phyloP scores from a whole-genome alignment of 495 filamentous ascomycete species.

The Aspergillus leporis region DNA sequence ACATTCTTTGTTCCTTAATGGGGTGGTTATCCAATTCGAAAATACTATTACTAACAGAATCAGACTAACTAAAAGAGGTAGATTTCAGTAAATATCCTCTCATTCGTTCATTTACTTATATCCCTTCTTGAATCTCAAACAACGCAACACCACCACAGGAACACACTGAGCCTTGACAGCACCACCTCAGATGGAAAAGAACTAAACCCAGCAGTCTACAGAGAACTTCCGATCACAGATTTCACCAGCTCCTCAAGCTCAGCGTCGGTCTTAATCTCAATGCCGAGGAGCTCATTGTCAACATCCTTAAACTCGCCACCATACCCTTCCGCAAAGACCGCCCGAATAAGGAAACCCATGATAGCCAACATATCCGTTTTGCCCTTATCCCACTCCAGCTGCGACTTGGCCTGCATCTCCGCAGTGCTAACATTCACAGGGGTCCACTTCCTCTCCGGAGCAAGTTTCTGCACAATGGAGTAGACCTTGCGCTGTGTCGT shows the following conservation, averaged over 20 bases:
- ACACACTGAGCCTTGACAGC: no score
- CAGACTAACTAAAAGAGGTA: no score
- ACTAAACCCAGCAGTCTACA: no score
- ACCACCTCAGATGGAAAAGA: no score
- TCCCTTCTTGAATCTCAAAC: no score
- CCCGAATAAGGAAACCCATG: slow-evolving; percentile 12
- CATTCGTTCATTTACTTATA: no score
- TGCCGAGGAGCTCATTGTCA: slow-evolving; percentile 18
- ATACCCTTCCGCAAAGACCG: slow-evolving; percentile 16
- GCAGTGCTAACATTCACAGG: slow-evolving; percentile 12
- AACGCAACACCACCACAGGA: no score
- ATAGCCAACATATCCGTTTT: slow-evolving; percentile 2
- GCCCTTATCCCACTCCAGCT: background rate
- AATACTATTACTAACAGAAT: no score
- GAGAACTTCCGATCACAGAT: no score
- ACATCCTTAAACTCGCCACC: slow-evolving; percentile 16
- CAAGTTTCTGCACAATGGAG: slow-evolving; percentile 8
- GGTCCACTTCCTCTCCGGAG: slow-evolving; percentile 10
- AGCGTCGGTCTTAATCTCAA: slow-evolving; percentile 5
- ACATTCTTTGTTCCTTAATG: no score
- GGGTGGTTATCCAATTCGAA: no score
- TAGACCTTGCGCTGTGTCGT: slow-evolving; percentile 6
- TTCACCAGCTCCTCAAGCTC: slow-evolving; percentile 10
- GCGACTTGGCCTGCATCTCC: slow-evolving; percentile 7
- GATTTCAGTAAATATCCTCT: no score